Evolutionary conservation across 768 basidiomycete genomes (phyloP), one percentile per base, ranked within the genome.

Genomic region (Mycena polygramma): DNA sequence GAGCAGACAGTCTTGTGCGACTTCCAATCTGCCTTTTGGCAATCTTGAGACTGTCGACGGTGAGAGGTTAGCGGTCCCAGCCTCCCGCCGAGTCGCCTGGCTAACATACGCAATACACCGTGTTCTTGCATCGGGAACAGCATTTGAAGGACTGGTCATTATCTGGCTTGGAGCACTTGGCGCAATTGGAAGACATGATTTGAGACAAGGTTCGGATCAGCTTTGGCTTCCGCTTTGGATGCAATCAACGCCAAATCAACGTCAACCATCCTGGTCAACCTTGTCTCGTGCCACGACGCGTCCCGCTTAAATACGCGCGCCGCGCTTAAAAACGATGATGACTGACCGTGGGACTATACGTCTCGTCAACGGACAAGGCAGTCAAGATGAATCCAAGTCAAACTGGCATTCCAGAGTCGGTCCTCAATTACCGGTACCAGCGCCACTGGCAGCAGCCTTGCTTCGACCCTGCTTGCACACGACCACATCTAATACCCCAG

Each of bases 71-170:
- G 53, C 15, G 6, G 35, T 41, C 41, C 41, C 15, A 10, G 11
- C 15, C 41, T 41, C 41, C 41, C 41, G 41, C 15, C 15, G 45
- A 43, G 41, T 11, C 41, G 41, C 41, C 41, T 11, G 41, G 7
- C 51, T 19, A 45, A 66, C 45, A 26, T 51, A 66, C 64, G 36
- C 64, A 66, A 17, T 51, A 66, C 15, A 30, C 14, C 11, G 65
- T 39, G 2, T 11, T 51, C 36, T 66, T 66, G 24, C 65, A 66
- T 24, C 48, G 19, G 8, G 65, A 66, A 35, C 57, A 66, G 48
- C 57, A 46, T 49, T 58, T 9, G 15, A 66, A 57, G 19, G 55
- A 41, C 3, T 36, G 17, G 7, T 52, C 45, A n/a, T 58, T 46
- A 26, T 49, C 22, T 13, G 26, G 24, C 55, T 58, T 66, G 1